Conservation (phyloP, 2,329 filamentous ascomycete species). For the Aspergillus sp. region DNA sequence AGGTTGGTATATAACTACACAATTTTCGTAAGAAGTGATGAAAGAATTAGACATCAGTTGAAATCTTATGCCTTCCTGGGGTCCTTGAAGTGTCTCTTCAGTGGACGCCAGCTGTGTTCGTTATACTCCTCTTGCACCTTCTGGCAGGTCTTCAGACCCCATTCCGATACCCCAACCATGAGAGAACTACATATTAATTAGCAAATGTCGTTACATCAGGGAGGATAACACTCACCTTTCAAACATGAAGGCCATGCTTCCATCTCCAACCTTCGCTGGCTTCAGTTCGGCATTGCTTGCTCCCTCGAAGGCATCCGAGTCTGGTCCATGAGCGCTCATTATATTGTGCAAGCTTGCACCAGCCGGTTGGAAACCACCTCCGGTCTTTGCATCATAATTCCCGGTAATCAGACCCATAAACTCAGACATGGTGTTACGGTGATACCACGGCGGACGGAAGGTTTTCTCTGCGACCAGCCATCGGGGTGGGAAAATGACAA, state of each 20-base stretch:
- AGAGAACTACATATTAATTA: conserved; percentile 52
- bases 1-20: not conserved
- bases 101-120: conserved; percentile 74
- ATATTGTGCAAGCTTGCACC: conserved; percentile 67
- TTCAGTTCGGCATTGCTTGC: conserved; percentile 55
- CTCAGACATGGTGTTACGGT: conserved; percentile 65
- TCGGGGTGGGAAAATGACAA: conserved; percentile 64
- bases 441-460: conserved; percentile 63
- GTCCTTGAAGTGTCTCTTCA: conserved; percentile 63
- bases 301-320: conserved; percentile 56
- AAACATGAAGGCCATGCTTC: conserved; percentile 66
- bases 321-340: conserved; percentile 68
- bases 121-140: conserved; percentile 74
- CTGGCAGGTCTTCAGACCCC: conserved; percentile 67
- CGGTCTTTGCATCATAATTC: conserved; percentile 60
- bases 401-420: conserved; percentile 66
- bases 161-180: conserved; percentile 72
- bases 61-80: conserved; percentile 40
- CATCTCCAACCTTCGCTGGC: conserved; percentile 58
- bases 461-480: conserved; percentile 64
- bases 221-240: conserved; percentile 45
- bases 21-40: not conserved
- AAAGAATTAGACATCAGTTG: not conserved
- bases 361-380: conserved; percentile 59
- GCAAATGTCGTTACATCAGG: not conserved